Evolutionary conservation across 257 asterid species (phyloP).

Genomic region (Apocynum venetum): DNA sequence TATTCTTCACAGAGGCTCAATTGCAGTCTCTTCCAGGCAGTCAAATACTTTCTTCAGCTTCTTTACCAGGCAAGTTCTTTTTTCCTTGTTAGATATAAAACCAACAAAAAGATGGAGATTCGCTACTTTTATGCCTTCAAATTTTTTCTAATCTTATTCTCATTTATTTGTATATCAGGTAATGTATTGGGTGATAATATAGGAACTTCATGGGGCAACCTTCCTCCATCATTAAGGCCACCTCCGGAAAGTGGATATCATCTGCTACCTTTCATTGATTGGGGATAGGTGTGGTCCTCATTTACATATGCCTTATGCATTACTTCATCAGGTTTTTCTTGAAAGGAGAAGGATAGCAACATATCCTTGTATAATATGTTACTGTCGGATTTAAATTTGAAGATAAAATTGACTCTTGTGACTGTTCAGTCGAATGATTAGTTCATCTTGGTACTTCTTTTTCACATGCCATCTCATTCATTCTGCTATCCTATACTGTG

Average conservation of each 20-base stretch:
- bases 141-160: background rate
- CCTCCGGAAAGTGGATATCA: slow-evolving; percentile 92
- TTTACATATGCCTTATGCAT: background rate
- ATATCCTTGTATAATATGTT: background rate
- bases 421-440: background rate
- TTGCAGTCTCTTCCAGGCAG: slow-evolving; percentile 25
- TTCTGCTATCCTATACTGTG: too few relatives aligned
- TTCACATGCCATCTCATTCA: background rate
- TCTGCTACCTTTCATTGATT: slow-evolving; percentile 68
- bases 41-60: slow-evolving; percentile 24
- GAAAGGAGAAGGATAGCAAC: background rate
- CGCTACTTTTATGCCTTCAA: background rate
- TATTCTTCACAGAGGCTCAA: slow-evolving; percentile 26
- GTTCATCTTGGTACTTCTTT: background rate
- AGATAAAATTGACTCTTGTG: background rate
- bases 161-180: slow-evolving; percentile 30
- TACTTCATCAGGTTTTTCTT: background rate
- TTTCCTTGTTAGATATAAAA: background rate
- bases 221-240: slow-evolving; percentile 90
- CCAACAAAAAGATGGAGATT: background rate
- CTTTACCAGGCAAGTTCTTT: slow-evolving; percentile 39
- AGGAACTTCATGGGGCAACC: slow-evolving; percentile 54
- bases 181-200: slow-evolving; percentile 41
- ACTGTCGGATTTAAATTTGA: background rate
- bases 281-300: slow-evolving; percentile 55